These are phyloP conservation scores for Pisolithus microcarpus DNA, from an alignment of 768 basidiomycete genomes.

Conservation along the genomic window DNA sequence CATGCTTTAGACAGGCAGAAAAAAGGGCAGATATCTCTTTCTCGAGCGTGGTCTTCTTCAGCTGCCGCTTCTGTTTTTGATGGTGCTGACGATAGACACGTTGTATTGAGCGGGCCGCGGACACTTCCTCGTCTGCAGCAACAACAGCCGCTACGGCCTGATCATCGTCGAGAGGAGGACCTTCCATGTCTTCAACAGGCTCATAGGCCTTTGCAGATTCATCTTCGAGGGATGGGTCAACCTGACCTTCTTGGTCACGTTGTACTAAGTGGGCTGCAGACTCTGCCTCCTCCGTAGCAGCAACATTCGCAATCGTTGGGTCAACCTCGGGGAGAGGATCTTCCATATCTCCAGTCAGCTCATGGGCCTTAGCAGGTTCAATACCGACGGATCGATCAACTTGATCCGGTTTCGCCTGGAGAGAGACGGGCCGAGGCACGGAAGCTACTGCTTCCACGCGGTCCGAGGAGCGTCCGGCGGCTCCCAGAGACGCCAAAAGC, in stretches of 20 bases:
- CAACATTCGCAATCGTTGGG: too few species aligned
- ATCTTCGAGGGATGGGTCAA: too few species aligned
- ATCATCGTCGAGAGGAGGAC: too few species aligned
- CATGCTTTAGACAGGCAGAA: conserved; percentile 20
- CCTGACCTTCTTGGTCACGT: too few species aligned
- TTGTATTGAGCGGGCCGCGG: conserved; percentile 20
- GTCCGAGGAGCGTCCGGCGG: conserved; percentile 9
- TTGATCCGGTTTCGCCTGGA: background rate
- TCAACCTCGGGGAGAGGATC: too few species aligned
- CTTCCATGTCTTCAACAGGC: too few species aligned
- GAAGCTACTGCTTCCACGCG: conserved; percentile 13
- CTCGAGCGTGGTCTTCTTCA: conserved; percentile 10
- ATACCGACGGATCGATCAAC: background rate
- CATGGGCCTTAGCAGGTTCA: too few species aligned
- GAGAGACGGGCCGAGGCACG: conserved; percentile 6
- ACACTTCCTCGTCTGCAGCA: conserved; percentile 18
- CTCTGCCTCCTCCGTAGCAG: conserved; percentile 18
- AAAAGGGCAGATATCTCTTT: conserved; percentile 23
- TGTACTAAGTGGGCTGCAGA: too few species aligned
- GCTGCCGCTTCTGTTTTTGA: background rate
- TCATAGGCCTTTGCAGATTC: too few species aligned
- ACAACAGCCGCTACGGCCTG: too few species aligned
- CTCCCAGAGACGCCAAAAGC: conserved; percentile 17
- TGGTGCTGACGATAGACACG: conserved; percentile 7
- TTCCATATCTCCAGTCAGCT: too few species aligned